Evolutionary conservation across 306 rosid species (phyloP).

Genomic region (Rosa rugosa): DNA sequence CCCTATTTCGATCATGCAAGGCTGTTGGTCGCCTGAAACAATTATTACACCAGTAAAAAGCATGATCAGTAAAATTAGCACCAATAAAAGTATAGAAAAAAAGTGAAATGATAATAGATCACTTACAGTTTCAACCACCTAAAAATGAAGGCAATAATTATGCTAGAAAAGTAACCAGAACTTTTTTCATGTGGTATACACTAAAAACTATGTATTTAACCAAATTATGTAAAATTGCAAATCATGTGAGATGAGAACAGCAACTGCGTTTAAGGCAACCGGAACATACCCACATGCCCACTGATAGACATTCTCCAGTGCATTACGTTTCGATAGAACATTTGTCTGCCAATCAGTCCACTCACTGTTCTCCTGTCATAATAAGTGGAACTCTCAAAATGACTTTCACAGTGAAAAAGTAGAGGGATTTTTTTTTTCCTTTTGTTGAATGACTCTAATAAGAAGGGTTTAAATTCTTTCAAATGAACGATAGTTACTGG

Average conservation of each 20-base stretch:
- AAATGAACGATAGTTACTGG: not conserved
- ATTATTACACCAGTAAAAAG: constrained; percentile 19
- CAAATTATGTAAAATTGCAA: not conserved
- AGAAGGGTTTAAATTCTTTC: not conserved
- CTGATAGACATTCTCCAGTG: constrained; percentile 82
- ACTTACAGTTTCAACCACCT: not conserved
- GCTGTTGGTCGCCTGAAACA: constrained; percentile 89
- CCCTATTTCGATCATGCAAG: constrained; percentile 86
- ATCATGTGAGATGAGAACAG: constrained; percentile 16
- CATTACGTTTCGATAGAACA: constrained; percentile 68
- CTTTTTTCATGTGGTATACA: not conserved
- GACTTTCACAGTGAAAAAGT: not conserved
- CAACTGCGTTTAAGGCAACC: constrained; percentile 17
- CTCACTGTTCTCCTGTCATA: constrained; percentile 66
- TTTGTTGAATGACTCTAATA: not conserved
- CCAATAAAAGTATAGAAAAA: not conserved
- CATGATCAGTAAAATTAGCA: not conserved
- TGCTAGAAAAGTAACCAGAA: not conserved
- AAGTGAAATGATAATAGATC: not conserved
- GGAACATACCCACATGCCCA: constrained; percentile 97
- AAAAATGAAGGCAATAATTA: not conserved
- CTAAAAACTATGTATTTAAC: not conserved
- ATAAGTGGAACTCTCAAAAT: constrained; percentile 10
- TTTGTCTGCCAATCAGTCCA: constrained; percentile 79
- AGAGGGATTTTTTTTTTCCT: not conserved